Conservation (phyloP, 495 filamentous ascomycete species). For the Xylaria telfairii region DNA sequence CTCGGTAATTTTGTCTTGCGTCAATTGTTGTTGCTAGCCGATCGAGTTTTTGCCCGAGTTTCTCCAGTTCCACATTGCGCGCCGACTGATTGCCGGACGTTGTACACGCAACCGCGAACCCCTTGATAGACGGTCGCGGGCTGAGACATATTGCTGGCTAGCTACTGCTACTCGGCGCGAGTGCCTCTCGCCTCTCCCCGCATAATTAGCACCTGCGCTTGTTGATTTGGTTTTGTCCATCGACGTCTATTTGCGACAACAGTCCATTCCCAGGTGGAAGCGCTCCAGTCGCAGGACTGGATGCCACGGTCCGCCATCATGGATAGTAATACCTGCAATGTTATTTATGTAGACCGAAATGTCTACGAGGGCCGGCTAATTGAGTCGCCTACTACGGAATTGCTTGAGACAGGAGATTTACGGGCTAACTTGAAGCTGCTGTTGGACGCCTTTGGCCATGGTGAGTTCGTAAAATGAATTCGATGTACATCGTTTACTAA, state of each 20-base stretch:
- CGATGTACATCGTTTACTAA: conserved; percentile 32
- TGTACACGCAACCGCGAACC: conserved; percentile 32
- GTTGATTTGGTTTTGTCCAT: conserved; percentile 1
- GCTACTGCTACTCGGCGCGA: conserved; percentile 28
- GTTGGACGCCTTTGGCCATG: conserved; percentile 57
- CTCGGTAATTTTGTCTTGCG: conserved; percentile 26
- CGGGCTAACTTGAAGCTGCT: conserved; percentile 54
- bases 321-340: conserved; percentile 75
- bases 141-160: conserved; percentile 30
- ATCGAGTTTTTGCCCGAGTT: conserved; percentile 31
- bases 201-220: conserved; percentile 22
- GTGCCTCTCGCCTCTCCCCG: conserved; percentile 26
- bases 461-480: conserved; percentile 37
- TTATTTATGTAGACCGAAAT: conserved; percentile 83
- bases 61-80: conserved; percentile 34
- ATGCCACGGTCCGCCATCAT: conserved; percentile 57
- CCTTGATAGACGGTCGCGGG: conserved; percentile 18
- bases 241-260: conserved; percentile 9
- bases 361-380: conserved; percentile 69
- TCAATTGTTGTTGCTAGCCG: conserved; percentile 35
- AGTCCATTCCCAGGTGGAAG: conserved; percentile 45
- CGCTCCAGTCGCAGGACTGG: conserved; percentile 57
- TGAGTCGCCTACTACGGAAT: conserved; percentile 26
- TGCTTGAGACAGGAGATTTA: conserved; percentile 42
- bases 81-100: conserved; percentile 33